Conservation (phyloP, 495 filamentous ascomycete genomes). For the Trichoderma gamsii region DNA sequence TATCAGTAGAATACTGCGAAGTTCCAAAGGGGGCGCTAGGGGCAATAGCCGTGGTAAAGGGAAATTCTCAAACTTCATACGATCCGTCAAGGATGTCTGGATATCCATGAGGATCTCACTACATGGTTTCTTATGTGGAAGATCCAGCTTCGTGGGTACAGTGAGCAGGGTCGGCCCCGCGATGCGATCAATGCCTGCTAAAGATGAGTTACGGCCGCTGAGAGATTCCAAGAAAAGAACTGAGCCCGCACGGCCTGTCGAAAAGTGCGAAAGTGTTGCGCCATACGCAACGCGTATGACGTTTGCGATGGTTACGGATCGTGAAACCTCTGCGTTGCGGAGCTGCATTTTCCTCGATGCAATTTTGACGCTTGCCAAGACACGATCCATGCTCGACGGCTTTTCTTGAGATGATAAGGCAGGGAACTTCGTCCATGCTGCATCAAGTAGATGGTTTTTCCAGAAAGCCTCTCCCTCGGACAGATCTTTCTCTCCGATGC, state of each 20-base stretch:
- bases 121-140: neutral
- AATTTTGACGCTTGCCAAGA: neutral
- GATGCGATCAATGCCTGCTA: neutral
- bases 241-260: neutral
- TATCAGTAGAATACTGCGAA: neutral
- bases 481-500: neutral
- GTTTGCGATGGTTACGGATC: neutral
- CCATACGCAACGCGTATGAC: neutral
- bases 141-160: neutral
- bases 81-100: neutral
- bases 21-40: neutral
- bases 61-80: neutral
- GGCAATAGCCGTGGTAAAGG: neutral
- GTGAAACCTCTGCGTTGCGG: neutral
- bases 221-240: neutral
- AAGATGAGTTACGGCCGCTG: neutral
- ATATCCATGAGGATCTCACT: neutral
- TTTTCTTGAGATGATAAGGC: neutral
- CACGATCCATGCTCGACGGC: neutral
- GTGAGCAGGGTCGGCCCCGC: neutral
- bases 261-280: neutral
- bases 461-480: neutral
- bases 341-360: neutral
- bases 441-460: neutral
- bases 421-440: neutral